phyloP scores from a whole-genome alignment of 2,329 filamentous ascomycete species.

The Colletotrichum phormii region DNA sequence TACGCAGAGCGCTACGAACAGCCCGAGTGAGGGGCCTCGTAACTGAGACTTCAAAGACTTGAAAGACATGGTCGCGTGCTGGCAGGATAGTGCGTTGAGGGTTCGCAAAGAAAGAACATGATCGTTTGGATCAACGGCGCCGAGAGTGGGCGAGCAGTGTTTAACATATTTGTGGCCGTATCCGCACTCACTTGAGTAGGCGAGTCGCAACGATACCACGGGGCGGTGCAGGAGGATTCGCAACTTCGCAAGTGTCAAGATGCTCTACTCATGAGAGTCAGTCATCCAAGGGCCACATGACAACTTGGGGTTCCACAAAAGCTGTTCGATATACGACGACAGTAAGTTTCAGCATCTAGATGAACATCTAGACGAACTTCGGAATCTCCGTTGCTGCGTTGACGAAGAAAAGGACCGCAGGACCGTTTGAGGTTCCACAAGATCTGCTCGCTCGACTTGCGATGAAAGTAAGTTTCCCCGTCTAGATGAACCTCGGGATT shows the following conservation, averaged over 20 bases:
- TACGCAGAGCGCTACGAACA: neutral
- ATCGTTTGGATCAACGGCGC: neutral
- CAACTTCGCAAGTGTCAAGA: neutral
- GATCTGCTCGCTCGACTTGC: neutral
- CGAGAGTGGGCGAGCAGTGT: neutral
- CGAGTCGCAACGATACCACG: neutral
- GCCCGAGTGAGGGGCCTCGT: neutral
- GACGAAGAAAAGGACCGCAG: neutral
- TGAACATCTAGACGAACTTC: neutral
- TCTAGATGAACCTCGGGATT: neutral
- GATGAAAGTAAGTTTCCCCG: neutral
- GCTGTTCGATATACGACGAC: neutral
- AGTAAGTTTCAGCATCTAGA: neutral
- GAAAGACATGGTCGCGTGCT: neutral
- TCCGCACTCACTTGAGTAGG: neutral
- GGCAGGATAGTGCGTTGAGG: neutral
- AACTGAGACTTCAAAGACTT: neutral
- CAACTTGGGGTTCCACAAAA: neutral
- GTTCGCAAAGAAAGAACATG: neutral
- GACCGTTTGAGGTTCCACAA: neutral
- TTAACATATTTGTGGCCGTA: neutral
- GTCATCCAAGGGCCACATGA: neutral
- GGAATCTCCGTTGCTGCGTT: neutral
- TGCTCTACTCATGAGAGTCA: neutral
- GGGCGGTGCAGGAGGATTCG: neutral